phyloP scores from a whole-genome alignment of 306 rosid species.

The Phaseolus lunatus region DNA sequence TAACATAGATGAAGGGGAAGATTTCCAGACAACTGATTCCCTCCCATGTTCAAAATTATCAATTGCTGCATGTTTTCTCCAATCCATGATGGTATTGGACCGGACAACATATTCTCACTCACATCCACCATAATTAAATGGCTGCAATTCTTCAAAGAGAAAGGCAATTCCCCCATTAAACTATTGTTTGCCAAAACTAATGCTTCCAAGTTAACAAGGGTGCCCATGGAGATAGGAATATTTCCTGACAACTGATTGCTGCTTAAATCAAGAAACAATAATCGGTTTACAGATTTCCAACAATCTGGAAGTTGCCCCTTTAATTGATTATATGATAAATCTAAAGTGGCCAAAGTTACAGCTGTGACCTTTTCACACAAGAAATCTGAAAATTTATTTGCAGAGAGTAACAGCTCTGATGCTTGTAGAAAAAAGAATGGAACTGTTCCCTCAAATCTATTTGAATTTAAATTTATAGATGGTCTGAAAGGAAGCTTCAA shows the following conservation, averaged over 20 bases:
- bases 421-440: background rate
- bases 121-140: constrained; percentile 2
- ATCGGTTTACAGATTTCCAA: background rate
- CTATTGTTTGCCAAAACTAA: constrained; percentile 26
- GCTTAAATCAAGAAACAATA: background rate
- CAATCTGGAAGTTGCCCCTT: background rate
- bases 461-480: background rate
- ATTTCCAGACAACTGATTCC: constrained; percentile 3
- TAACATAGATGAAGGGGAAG: background rate
- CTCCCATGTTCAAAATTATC: constrained; percentile 5
- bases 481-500: background rate
- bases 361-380: background rate
- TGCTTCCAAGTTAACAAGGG: background rate
- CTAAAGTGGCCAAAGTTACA: background rate
- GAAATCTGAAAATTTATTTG: background rate
- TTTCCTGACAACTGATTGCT: background rate
- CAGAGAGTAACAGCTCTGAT: background rate
- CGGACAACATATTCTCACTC: background rate
- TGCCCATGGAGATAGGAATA: constrained; percentile 30
- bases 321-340: background rate
- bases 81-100: constrained; percentile 37
- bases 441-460: background rate
- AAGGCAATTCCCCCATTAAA: constrained; percentile 40
- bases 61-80: constrained; percentile 10
- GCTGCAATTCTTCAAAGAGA: constrained; percentile 14